phyloP scores from a whole-genome alignment of 768 basidiomycete species.

The Mycena chlorophos region DNA sequence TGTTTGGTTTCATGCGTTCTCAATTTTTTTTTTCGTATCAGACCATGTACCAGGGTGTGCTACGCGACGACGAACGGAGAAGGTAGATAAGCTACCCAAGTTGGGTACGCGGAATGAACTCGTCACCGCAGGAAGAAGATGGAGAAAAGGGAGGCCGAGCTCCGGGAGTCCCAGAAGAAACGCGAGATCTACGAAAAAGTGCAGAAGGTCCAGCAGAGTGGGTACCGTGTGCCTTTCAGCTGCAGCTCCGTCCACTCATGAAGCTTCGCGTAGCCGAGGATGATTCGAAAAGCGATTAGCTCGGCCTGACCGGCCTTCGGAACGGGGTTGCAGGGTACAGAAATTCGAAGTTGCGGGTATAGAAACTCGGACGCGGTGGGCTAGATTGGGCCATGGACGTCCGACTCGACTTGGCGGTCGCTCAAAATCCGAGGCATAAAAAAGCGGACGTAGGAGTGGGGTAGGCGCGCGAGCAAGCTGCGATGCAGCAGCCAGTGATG shows the following conservation, averaged over 20 bases:
- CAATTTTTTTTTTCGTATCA: slow-evolving; percentile 37
- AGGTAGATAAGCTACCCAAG: too few relatives aligned
- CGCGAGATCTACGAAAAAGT: slow-evolving; percentile 61
- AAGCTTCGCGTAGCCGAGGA: neutral
- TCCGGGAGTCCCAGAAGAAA: slow-evolving; percentile 61
- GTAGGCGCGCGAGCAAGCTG: too few relatives aligned
- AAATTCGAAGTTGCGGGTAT: too few relatives aligned
- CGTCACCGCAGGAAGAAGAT: too few relatives aligned
- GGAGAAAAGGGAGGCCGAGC: slow-evolving; percentile 61
- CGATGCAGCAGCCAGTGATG: too few relatives aligned
- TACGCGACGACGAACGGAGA: slow-evolving; percentile 84
- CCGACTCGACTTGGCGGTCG: too few relatives aligned
- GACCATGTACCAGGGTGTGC: slow-evolving; percentile 90
- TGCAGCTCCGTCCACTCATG: neutral
- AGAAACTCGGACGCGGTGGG: too few relatives aligned
- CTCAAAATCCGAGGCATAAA: too few relatives aligned
- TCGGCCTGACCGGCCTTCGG: neutral
- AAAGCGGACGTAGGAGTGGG: too few relatives aligned
- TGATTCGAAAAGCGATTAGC: neutral
- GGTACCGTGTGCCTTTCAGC: slow-evolving; percentile 3
- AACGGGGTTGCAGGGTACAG: too few relatives aligned
- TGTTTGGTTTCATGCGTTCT: slow-evolving; percentile 1
- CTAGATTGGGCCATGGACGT: too few relatives aligned
- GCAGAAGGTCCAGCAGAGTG: slow-evolving; percentile 38
- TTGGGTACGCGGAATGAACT: too few relatives aligned